Conservation (phyloP, 2,329 filamentous ascomycete species). For the Ustulina deusta region DNA sequence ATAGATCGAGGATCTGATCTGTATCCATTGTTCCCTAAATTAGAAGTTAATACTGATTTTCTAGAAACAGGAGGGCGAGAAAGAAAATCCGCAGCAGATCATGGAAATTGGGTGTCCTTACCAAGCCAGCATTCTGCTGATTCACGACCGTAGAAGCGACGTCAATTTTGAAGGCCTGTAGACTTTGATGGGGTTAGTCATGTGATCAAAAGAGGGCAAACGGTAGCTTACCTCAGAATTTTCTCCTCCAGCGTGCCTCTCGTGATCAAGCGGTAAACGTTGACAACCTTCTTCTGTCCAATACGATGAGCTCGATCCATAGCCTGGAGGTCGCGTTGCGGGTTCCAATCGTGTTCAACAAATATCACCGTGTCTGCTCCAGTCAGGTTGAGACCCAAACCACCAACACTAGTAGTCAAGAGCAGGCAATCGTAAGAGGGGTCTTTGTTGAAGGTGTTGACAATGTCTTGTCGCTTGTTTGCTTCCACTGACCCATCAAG, state of each 20-base stretch:
- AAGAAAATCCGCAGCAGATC: background rate
- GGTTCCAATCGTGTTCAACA: constrained; percentile 99
- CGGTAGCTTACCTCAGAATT: constrained; percentile 74
- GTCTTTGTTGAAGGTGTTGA: constrained; percentile 98
- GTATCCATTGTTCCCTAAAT: constrained; percentile 85
- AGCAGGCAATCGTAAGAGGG: constrained; percentile 95
- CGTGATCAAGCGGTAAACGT: constrained; percentile 97
- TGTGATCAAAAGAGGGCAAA: constrained; percentile 23
- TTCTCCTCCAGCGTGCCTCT: constrained; percentile 97
- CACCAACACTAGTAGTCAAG: constrained; percentile 94
- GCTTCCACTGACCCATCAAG: constrained; percentile 94
- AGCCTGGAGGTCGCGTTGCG: constrained; percentile 96
- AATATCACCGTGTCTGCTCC: constrained; percentile 99
- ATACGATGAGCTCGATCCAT: constrained; percentile 99
- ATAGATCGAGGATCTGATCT: constrained; percentile 96
- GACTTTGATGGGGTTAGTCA: constrained; percentile 55
- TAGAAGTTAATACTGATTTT: constrained; percentile 35
- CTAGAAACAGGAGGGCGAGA: background rate
- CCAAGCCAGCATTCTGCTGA: constrained; percentile 93
- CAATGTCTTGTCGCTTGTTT: constrained; percentile 93
- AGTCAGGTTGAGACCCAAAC: constrained; percentile 92
- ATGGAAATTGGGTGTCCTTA: constrained; percentile 40
- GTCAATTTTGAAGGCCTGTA: constrained; percentile 99
- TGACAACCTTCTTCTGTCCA: constrained; percentile 99
- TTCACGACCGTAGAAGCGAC: constrained; percentile 98